Percentiles rank a stretch among this genome's conserved stretches.
These are phyloP conservation scores for Phytophthora melonis DNA, from an alignment of 352 stramenopile species.

Conservation along the genomic window DNA sequence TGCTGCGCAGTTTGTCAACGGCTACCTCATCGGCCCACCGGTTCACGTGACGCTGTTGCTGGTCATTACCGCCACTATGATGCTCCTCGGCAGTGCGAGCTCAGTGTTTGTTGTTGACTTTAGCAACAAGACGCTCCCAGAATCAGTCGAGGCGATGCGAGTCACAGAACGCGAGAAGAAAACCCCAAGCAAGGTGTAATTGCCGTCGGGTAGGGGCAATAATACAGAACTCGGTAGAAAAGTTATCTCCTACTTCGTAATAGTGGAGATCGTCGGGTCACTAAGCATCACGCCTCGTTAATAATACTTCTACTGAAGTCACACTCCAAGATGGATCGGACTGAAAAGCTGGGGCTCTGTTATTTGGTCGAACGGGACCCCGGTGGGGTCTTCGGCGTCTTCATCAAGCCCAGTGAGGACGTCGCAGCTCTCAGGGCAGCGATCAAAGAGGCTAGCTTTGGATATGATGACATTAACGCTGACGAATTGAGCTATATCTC, in stretches of 20 bases:
- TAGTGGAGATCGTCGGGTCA: too few relatives aligned
- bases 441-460: neutral
- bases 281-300: too few relatives aligned
- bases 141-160: conserved; percentile 70
- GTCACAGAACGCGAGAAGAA: conserved; percentile 12
- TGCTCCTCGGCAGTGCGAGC: conserved; percentile 76
- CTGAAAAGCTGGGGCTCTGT: too few relatives aligned
- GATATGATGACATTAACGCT: neutral
- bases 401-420: neutral
- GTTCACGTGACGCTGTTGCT: conserved; percentile 84
- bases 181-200: conserved; percentile 9
- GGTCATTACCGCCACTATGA: conserved; percentile 79
- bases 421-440: neutral
- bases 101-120: conserved; percentile 68
- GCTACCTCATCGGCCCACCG: conserved; percentile 79
- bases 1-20: conserved; percentile 92
- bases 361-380: too few relatives aligned
- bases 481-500: neutral
- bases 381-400: too few relatives aligned
- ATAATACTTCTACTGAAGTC: too few relatives aligned
- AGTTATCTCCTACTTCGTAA: too few relatives aligned
- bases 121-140: conserved; percentile 59
- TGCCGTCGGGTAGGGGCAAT: neutral
- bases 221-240: too few relatives aligned
- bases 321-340: too few relatives aligned